Conservation (phyloP, 805 yeast species). For the Kregervanrija delftensis region DNA sequence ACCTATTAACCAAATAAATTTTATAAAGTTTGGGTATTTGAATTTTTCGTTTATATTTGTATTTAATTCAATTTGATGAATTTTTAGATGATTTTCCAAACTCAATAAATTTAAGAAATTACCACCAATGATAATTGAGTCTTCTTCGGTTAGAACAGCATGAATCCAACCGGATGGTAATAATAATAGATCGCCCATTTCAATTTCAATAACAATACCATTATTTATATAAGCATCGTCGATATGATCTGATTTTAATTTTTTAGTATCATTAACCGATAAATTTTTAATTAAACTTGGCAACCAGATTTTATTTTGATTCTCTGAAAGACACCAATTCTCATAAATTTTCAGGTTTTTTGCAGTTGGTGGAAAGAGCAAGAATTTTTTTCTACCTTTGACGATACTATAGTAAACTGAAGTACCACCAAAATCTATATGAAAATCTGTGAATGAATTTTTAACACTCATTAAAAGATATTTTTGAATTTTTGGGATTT, state of each 20-base stretch:
- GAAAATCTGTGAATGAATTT: slow-evolving; percentile 82
- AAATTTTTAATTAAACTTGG: slow-evolving; percentile 38
- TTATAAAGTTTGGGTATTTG: slow-evolving; percentile 70
- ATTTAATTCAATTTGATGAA: slow-evolving; percentile 53
- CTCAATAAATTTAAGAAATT: slow-evolving; percentile 68
- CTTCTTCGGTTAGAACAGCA: slow-evolving; percentile 77
- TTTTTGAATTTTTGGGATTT: slow-evolving; percentile 56
- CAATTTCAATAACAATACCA: slow-evolving; percentile 26
- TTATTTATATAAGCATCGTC: slow-evolving; percentile 28
- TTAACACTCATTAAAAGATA: slow-evolving; percentile 83
- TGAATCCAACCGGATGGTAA: slow-evolving; percentile 95
- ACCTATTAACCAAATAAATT: slow-evolving; percentile 63
- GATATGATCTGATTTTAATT: slow-evolving; percentile 1
- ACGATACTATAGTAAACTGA: slow-evolving; percentile 83
- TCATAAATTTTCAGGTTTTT: slow-evolving; percentile 54
- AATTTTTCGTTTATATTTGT: slow-evolving; percentile 73
- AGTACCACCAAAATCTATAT: slow-evolving; percentile 88
- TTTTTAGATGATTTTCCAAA: slow-evolving; percentile 53
- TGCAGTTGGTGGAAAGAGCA: slow-evolving; percentile 73
- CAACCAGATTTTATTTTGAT: slow-evolving; percentile 60
- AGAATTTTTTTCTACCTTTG: slow-evolving; percentile 66
- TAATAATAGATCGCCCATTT: slow-evolving; percentile 66
- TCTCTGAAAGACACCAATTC: slow-evolving; percentile 63
- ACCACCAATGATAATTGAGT: slow-evolving; percentile 82
- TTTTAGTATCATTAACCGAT: slow-evolving; percentile 7